These are phyloP conservation scores for Didymella pomorum DNA, from an alignment of 2,329 filamentous ascomycete species.

Conservation along the genomic window DNA sequence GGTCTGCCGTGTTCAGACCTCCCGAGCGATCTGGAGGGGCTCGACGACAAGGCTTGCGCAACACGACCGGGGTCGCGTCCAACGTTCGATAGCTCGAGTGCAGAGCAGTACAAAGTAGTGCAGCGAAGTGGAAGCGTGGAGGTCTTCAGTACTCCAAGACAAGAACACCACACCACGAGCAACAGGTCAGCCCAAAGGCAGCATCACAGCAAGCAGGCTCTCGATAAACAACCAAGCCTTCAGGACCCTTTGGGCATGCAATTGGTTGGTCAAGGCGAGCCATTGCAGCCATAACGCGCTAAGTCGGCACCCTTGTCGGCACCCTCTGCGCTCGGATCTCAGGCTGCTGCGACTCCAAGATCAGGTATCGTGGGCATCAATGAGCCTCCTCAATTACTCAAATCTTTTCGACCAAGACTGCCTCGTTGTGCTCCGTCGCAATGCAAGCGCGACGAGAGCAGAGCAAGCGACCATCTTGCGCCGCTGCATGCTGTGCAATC, in stretches of 20 bases:
- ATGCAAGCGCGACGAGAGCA: neutral
- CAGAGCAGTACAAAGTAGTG: neutral
- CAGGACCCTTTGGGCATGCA: conserved; percentile 18
- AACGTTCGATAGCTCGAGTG: conserved; percentile 1
- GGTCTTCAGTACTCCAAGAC: neutral
- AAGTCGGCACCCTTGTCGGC: conserved; percentile 17
- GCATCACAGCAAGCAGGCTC: conserved; percentile 17
- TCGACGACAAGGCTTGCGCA: conserved; percentile 20
- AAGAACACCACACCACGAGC: conserved; percentile 17
- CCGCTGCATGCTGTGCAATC: conserved; percentile 3
- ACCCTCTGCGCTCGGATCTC: conserved; percentile 25
- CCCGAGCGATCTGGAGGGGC: conserved; percentile 33
- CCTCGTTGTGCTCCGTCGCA: neutral
- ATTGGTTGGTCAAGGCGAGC: conserved; percentile 26
- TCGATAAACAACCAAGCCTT: conserved; percentile 16
- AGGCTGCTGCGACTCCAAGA: conserved; percentile 20
- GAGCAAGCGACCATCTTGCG: neutral
- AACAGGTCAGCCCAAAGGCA: conserved; percentile 21
- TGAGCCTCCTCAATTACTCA: neutral
- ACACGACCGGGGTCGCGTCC: conserved; percentile 12
- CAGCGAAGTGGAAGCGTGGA: no score
- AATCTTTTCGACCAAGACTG: neutral
- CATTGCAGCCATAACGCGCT: conserved; percentile 17
- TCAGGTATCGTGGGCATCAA: conserved; percentile 23
- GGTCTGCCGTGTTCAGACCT: conserved; percentile 33